Base-by-base conservation (phyloP, 2,329 filamentous ascomycete genomes). In the Xylariaceae sp. region DNA sequence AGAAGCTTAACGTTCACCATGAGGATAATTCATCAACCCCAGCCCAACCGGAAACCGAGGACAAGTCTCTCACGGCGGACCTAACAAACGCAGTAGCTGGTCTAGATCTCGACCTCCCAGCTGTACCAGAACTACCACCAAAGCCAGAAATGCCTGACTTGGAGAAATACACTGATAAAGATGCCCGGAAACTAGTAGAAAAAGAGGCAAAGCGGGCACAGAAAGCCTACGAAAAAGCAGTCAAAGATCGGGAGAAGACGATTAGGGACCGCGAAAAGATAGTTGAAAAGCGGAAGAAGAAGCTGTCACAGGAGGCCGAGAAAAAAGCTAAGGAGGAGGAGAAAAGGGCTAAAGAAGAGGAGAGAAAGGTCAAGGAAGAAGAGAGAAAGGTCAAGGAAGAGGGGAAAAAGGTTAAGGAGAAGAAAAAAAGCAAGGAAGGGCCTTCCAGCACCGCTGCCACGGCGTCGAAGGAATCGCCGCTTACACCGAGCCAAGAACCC, bases 241-340 rank as follows among this genome's bases (percentile, higher is more conserved):
- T 88, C 56, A 89, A 88, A 68, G 79, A 84, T 55, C 83, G 83
- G 34, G 80, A 84, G 37, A 86, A 80, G 61, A 78, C 80, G 9
- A 74, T 89, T 46, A 79, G 79, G 45, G 83, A 87, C 53, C 79
- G 83, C 6, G 74, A 80, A 34, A 87, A 86, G 65, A 70, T 84
- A 1, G 66, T 80, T 16, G 76, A 81, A 57, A 81, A 82, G 67
- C 73, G 74, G 13, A 75, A 70, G 47, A 74, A 78, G 62, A 77
- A 78, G 59, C 53, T 65, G 2, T 65, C 70, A 29, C 76, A 75
- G 52, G 70, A 74, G 51, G 65, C 72, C 18, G 70, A 71, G 59
- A 71, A 75, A 55, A 67, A 66, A 47, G 68, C 68, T 32, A 78
- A 74, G 56, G 68, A 73, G 30, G 71, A 70, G 1, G 67, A 73